A percentile compares a stretch with the other conserved stretches of the same genome.
Conservation (phyloP, 306 rosid genomes). For the Canavalia gladiata region DNA sequence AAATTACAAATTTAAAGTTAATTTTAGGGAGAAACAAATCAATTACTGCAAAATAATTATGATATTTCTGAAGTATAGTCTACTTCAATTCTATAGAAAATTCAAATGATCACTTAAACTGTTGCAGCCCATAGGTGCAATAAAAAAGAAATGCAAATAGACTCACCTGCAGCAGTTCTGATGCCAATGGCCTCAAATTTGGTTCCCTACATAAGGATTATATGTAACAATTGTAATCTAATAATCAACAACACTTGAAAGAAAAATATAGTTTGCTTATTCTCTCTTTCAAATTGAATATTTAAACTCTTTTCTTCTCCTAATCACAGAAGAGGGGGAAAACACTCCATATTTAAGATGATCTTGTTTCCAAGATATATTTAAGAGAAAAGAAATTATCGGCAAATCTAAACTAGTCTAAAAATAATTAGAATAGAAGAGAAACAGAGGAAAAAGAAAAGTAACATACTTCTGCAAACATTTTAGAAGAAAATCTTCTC, state of each 20-base stretch:
- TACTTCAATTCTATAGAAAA: neutral
- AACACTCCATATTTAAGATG: neutral
- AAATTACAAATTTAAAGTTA: conserved; percentile 49
- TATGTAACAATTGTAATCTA: conserved; percentile 6
- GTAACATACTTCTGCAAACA: conserved; percentile 87
- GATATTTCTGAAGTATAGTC: too few relatives aligned
- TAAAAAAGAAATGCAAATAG: conserved; percentile 44
- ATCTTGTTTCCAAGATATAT: conserved; percentile 18
- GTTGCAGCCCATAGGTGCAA: conserved; percentile 17
- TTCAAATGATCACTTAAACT: conserved; percentile 35
- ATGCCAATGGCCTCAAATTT: conserved; percentile 75
- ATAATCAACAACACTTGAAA: conserved; percentile 23
- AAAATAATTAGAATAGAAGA: neutral
- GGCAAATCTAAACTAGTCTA: conserved; percentile 21
- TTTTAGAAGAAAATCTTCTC: conserved; percentile 90
- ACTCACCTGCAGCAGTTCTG: conserved; percentile 92
- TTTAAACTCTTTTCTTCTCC: neutral
- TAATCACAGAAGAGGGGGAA: too few relatives aligned
- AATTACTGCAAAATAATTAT: conserved; percentile 27
- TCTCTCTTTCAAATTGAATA: neutral
- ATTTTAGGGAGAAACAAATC: conserved; percentile 35
- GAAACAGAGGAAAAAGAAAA: conserved; percentile 43
- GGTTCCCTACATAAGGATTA: conserved; percentile 85
- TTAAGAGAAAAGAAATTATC: conserved; percentile 1
- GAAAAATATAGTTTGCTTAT: neutral